These are phyloP conservation scores for Aspergillus japonicus DNA, from an alignment of 2,329 filamentous ascomycete species.

Conservation along the genomic window DNA sequence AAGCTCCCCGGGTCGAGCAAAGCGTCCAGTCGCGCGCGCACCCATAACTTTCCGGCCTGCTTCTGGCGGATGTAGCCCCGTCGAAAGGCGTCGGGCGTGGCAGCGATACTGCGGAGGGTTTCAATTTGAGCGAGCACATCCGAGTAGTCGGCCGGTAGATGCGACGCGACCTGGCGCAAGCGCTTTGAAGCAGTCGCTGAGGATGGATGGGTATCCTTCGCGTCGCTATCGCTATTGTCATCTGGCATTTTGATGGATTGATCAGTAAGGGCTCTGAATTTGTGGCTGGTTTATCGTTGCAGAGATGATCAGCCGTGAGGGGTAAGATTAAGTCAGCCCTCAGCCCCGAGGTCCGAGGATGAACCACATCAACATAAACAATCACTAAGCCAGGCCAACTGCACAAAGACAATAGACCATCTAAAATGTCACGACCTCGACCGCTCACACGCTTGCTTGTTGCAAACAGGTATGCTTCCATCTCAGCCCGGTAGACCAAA, in stretches of 20 bases:
- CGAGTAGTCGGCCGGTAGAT: slow-evolving; percentile 61
- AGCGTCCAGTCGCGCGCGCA: slow-evolving; percentile 59
- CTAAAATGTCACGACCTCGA: slow-evolving; percentile 20
- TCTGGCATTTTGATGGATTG: slow-evolving; percentile 12
- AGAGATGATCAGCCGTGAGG: slow-evolving; percentile 9
- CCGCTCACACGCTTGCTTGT: slow-evolving; percentile 52
- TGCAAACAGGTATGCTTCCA: slow-evolving; percentile 49
- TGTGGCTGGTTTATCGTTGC: slow-evolving; percentile 1
- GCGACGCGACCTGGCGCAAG: slow-evolving; percentile 49
- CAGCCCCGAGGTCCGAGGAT: slow-evolving; percentile 23
- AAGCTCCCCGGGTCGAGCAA: slow-evolving; percentile 59
- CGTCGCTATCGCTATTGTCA: slow-evolving; percentile 15
- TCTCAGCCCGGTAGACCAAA: no score
- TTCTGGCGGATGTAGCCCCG: slow-evolving; percentile 64
- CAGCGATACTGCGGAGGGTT: slow-evolving; percentile 52
- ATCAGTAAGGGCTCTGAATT: neutral
- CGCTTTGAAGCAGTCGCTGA: slow-evolving; percentile 40
- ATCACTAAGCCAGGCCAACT: neutral
- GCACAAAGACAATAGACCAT: neutral
- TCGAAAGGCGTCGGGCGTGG: slow-evolving; percentile 54
- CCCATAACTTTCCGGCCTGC: slow-evolving; percentile 64
- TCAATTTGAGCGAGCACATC: slow-evolving; percentile 60
- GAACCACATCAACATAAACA: neutral
- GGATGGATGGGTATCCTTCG: neutral
- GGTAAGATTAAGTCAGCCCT: slow-evolving; percentile 7